Base-by-base conservation (phyloP, 164 flowering plant genomes). In the Magnolia changhungtana region DNA sequence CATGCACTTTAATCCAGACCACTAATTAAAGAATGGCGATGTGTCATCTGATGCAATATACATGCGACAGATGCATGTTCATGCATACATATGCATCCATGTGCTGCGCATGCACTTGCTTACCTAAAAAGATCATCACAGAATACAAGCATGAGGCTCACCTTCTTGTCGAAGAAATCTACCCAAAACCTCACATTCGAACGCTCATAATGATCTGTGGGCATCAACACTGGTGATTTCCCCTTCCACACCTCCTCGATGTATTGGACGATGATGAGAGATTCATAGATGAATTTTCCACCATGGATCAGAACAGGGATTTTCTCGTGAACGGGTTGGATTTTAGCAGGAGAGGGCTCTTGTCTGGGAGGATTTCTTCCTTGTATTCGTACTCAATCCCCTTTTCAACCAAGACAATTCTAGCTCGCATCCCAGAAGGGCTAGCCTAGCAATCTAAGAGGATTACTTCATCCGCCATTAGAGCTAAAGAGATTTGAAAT, bases 401-500 rank as follows among this genome's bases (percentile, higher is more conserved):
- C 68, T 84, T 86, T 31, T 79, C 82, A 4, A 71, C 80, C 50
- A 84, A 58, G 16, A 85, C 85, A 1, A 82, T 67, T 78, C 80
- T 81, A 19, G 63, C 87, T 69, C 85, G 77, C 81, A 77, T 79
- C 13, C 84, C 85, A 72, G 74, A 84, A 8, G 80, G 63, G 27
- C 84, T 84, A 7, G 78, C 8, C 76, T 79, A 82, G 29, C 21
- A 64, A 61, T 37, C 72, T 58, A 70, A 49, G 19, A 70, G 55
- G 45, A 70, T 37, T 1, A 70, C 58, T n/a, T n/a, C 52, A 1
- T 70, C 72, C 11, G 16, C 72, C 72, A 70, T 70, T 37, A 20
- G 10, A 55, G 37, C 37, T 1, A 3, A 31, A 31, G 37, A 31
- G 37, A 31, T 31, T 31, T 4, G 37, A 31, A 31, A 31, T 31